Conservation (phyloP, 768 basidiomycete genomes). For the Mycena rebaudengoi region DNA sequence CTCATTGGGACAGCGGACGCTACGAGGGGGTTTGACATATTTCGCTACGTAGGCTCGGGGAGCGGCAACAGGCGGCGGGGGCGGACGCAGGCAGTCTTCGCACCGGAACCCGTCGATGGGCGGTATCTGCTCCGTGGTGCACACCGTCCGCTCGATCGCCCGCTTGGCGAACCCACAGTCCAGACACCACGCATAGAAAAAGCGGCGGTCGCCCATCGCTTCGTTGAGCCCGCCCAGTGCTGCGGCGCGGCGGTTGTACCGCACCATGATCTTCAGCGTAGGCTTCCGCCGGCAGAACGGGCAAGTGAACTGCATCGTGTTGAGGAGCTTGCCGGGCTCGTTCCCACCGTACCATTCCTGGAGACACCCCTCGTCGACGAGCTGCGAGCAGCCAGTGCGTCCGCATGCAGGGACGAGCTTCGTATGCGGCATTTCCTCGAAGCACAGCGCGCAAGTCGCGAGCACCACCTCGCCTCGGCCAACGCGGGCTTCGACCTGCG, state of each 20-base stretch:
- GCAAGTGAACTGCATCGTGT: slow-evolving; percentile 35
- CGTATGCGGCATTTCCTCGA: slow-evolving; percentile 31
- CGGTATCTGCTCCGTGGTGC: slow-evolving; percentile 27
- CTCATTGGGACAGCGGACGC: background rate
- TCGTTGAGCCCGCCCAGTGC: slow-evolving; percentile 31
- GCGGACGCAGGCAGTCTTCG: slow-evolving; percentile 3
- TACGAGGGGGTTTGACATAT: too few relatives aligned
- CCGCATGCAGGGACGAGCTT: slow-evolving; percentile 37
- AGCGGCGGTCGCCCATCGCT: slow-evolving; percentile 36
- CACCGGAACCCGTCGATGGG: slow-evolving; percentile 28
- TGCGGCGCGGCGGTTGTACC: slow-evolving; percentile 30
- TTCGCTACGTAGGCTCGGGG: too few relatives aligned
- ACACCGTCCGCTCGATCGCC: slow-evolving; percentile 31
- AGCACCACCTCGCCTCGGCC: slow-evolving; percentile 32
- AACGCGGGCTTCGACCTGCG: slow-evolving; percentile 26
- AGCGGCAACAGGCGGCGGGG: background rate
- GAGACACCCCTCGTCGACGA: slow-evolving; percentile 33
- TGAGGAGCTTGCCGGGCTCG: slow-evolving; percentile 35
- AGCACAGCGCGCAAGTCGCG: slow-evolving; percentile 36
- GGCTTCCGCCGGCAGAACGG: slow-evolving; percentile 39
- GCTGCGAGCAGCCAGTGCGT: slow-evolving; percentile 33
- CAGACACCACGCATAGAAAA: slow-evolving; percentile 38
- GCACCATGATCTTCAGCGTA: slow-evolving; percentile 29
- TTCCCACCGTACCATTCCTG: slow-evolving; percentile 38
- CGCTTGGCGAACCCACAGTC: slow-evolving; percentile 33